phyloP scores from a whole-genome alignment of 139 green algal genomes.

The Asterochloris erici region DNA sequence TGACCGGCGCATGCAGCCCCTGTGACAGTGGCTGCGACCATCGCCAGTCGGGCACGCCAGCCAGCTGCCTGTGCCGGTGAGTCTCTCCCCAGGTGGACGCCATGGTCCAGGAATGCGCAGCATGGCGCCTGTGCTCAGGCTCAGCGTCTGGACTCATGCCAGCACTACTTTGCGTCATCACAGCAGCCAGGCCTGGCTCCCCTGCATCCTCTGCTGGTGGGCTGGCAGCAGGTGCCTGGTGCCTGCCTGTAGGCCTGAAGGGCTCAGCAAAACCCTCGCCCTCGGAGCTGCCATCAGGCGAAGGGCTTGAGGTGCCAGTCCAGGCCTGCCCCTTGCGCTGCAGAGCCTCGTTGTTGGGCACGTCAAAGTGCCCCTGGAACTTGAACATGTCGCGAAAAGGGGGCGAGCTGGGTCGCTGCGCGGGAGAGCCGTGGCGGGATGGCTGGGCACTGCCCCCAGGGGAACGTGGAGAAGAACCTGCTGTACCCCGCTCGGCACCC shows the following conservation, averaged over 20 bases:
- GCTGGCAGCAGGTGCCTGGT: neutral
- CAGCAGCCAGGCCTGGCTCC: neutral
- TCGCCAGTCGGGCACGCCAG: constrained; percentile 15
- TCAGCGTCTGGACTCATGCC: neutral
- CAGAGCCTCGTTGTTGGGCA: neutral
- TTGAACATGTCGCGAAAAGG: neutral
- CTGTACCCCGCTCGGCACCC: neutral
- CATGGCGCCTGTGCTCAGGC: neutral
- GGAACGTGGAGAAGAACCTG: neutral
- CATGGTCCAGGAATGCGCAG: neutral
- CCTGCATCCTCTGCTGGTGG: neutral
- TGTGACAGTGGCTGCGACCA: constrained; percentile 37
- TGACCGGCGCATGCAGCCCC: constrained; percentile 22
- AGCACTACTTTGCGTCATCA: neutral
- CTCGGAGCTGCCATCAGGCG: neutral
- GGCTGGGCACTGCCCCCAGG: neutral
- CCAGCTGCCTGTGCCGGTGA: neutral
- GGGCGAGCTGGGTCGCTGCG: neutral
- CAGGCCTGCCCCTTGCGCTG: neutral
- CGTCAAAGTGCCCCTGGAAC: constrained; percentile 13
- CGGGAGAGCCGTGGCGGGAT: neutral
- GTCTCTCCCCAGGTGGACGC: neutral
- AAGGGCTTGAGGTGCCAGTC: neutral
- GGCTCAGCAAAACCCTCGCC: neutral
- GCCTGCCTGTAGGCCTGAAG: neutral